Evolutionary conservation across 495 filamentous ascomycete genomes (phyloP).

Genomic region (Aspergillus cavernicola): DNA sequence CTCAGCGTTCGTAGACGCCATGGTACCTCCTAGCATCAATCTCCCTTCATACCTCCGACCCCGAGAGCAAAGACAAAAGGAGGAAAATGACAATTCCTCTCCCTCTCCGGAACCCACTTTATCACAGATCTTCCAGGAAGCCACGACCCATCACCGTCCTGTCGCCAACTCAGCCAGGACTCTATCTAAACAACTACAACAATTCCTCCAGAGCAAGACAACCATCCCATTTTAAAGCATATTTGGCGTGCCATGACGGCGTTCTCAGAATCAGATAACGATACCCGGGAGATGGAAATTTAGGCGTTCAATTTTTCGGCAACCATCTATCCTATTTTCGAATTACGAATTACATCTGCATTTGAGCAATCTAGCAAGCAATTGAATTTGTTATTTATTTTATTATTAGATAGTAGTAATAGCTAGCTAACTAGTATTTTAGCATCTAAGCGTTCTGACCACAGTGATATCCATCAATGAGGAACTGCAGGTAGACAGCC

Average conservation of each 20-base stretch:
- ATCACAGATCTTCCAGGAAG: constrained; percentile 23
- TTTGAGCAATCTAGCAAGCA: background rate
- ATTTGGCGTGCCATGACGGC: background rate
- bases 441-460: background rate
- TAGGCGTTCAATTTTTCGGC: background rate
- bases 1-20: constrained; percentile 6
- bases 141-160: constrained; percentile 28
- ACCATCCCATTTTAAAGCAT: background rate
- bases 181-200: constrained; percentile 19
- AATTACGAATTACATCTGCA: no score
- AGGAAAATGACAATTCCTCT: background rate
- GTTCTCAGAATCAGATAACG: no score
- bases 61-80: background rate
- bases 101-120: background rate
- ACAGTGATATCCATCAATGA: no score
- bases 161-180: constrained; percentile 18
- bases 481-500: no score
- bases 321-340: no score
- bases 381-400: background rate
- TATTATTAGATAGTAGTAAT: background rate
- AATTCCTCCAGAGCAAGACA: constrained; percentile 16
- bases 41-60: constrained; percentile 8
- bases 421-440: background rate
- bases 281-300: no score
- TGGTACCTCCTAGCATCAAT: background rate